A percentile compares a stretch with the other conserved stretches of the same genome.
Evolutionary conservation across 352 stramenopile species (phyloP).

Genomic region (Lagenidium giganteum): DNA sequence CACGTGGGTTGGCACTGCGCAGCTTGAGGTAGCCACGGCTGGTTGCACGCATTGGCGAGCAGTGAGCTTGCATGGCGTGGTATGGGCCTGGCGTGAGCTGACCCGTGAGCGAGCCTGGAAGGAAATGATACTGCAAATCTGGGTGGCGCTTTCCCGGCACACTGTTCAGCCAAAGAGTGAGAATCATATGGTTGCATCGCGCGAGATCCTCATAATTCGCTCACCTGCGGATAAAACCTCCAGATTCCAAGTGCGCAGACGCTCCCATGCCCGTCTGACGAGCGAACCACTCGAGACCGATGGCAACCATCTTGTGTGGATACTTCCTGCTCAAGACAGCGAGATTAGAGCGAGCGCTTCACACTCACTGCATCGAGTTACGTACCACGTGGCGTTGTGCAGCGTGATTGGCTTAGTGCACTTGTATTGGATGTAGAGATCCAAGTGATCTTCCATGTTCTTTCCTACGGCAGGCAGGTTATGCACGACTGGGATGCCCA

Average conservation of each 20-base stretch:
- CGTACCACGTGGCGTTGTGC: conserved; percentile 82
- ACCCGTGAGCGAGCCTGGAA: conserved; percentile 76
- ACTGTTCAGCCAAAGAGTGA: conserved; percentile 17
- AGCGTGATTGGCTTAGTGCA: conserved; percentile 88
- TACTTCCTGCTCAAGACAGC: conserved; percentile 44
- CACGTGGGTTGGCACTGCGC: conserved; percentile 64
- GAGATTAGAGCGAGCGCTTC: background rate
- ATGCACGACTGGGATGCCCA: conserved; percentile 71
- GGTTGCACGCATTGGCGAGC: conserved; percentile 84
- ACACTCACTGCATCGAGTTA: background rate
- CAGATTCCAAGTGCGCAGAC: conserved; percentile 79
- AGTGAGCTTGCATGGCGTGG: conserved; percentile 86
- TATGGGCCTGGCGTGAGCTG: conserved; percentile 50
- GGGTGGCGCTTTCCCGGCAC: conserved; percentile 73
- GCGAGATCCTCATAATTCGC: background rate
- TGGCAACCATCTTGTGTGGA: conserved; percentile 83
- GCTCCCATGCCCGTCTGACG: conserved; percentile 63
- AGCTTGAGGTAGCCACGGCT: conserved; percentile 82
- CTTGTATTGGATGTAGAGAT: conserved; percentile 87
- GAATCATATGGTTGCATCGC: background rate
- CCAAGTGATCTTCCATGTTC: conserved; percentile 88
- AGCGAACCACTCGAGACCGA: conserved; percentile 83
- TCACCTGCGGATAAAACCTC: conserved; percentile 81
- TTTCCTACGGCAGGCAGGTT: conserved; percentile 75
- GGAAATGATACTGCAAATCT: conserved; percentile 88